Percentiles rank a stretch among this genome's conserved stretches.
Evolutionary conservation across 345 rosid species (phyloP).

Genomic region (Eucalyptus regnans): DNA sequence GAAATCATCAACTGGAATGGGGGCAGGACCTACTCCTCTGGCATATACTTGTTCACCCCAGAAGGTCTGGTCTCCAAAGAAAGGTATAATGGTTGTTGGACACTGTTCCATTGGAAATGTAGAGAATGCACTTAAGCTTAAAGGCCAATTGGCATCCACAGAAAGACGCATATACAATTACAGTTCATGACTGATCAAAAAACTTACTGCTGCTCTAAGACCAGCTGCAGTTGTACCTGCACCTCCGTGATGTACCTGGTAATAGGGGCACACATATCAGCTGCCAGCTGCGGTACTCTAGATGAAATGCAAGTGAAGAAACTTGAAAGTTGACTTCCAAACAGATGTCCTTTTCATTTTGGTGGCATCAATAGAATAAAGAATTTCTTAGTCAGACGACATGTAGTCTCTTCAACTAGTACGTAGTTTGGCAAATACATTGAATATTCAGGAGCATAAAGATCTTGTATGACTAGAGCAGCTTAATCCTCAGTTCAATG

Average conservation of each 20-base stretch:
- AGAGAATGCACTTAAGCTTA: background rate
- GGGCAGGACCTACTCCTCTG: slow-evolving; percentile 42
- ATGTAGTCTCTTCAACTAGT: background rate
- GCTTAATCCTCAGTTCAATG: background rate
- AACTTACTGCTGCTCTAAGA: slow-evolving; percentile 47
- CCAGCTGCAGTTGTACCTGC: slow-evolving; percentile 65
- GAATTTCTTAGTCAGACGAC: background rate
- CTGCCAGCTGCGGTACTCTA: background rate
- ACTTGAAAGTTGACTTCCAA: background rate
- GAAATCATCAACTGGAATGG: slow-evolving; percentile 36
- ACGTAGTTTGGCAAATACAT: background rate
- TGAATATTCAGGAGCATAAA: background rate
- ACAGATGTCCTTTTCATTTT: background rate
- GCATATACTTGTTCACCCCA: slow-evolving; percentile 54
- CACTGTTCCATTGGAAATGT: slow-evolving; percentile 9
- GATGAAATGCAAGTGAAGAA: background rate
- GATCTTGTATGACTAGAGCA: background rate
- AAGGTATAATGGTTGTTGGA: slow-evolving; percentile 47
- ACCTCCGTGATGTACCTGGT: slow-evolving; percentile 48
- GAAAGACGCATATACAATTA: background rate
- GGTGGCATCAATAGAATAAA: background rate
- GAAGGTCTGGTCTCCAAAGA: slow-evolving; percentile 58
- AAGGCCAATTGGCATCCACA: background rate
- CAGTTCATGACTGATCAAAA: background rate
- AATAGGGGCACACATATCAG: background rate